Conservation (phyloP, 208 protist species). For the Kentomonas sorsogonicus region DNA sequence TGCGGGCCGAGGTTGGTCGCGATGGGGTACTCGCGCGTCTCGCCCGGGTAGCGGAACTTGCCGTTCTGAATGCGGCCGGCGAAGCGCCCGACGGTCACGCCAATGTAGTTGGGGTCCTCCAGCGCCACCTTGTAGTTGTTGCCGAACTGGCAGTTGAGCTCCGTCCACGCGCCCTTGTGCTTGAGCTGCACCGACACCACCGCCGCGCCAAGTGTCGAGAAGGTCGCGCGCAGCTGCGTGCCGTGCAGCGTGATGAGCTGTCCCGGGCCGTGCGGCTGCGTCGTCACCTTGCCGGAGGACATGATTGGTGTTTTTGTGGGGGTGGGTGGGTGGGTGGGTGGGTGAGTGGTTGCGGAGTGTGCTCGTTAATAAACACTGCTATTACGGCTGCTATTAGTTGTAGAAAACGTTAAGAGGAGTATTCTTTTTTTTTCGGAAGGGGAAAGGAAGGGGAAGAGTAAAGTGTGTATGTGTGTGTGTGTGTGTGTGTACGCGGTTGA, state of each 20-base stretch:
- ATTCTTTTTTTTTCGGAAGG: too few species aligned
- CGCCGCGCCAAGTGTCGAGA: slow-evolving; percentile 51
- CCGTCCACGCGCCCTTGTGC: background rate
- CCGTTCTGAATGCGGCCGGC: slow-evolving; percentile 23
- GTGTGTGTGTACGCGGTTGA: too few species aligned
- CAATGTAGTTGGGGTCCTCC: slow-evolving; percentile 18
- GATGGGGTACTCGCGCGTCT: background rate
- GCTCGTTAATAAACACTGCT: too few species aligned
- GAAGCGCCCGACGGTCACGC: background rate
- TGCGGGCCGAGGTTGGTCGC: background rate
- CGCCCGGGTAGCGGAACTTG: background rate
- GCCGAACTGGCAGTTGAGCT: background rate
- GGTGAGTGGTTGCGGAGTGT: too few species aligned
- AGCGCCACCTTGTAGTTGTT: background rate
- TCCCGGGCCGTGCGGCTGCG: slow-evolving; percentile 31
- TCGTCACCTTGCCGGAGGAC: too few species aligned
- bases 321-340: too few species aligned
- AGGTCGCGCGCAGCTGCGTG: slow-evolving; percentile 24
- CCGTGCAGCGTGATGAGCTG: slow-evolving; percentile 37
- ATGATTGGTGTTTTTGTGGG: too few species aligned
- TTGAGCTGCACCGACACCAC: slow-evolving; percentile 40
- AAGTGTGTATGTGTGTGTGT: too few species aligned
- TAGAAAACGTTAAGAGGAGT: too few species aligned
- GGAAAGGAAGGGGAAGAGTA: too few species aligned
- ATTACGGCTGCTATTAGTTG: too few species aligned